phyloP scores from a whole-genome alignment of 371 early-diverging fungal species.

The Mortierella sp. region DNA sequence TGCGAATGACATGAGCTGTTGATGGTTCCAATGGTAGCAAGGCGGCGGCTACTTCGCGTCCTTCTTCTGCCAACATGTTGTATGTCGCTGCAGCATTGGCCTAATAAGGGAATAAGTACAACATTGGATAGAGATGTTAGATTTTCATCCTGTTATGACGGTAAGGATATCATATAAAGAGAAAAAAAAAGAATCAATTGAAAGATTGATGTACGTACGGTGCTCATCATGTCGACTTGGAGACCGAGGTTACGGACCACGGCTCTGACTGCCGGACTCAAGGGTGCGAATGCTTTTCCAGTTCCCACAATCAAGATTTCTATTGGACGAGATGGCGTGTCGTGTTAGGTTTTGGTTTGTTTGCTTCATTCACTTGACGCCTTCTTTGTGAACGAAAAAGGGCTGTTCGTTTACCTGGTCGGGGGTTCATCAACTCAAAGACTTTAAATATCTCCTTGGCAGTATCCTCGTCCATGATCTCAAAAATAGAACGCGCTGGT shows the following conservation, averaged over 20 bases:
- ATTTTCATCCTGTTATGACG: neutral
- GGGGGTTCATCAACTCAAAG: conserved; percentile 55
- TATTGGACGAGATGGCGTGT: no score
- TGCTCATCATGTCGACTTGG: conserved; percentile 76
- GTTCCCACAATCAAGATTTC: conserved; percentile 68
- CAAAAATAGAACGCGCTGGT: conserved; percentile 39
- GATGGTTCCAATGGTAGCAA: conserved; percentile 65
- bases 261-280: conserved; percentile 65
- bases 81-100: conserved; percentile 75
- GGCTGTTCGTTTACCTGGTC: conserved; percentile 39
- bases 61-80: conserved; percentile 75
- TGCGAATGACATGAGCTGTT: conserved; percentile 33
- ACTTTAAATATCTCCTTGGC: conserved; percentile 55
- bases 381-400: neutral
- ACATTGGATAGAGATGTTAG: neutral
- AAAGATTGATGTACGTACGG: conserved; percentile 51
- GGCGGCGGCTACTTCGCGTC: conserved; percentile 71
- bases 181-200: no score
- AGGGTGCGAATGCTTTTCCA: conserved; percentile 66
- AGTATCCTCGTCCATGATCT: conserved; percentile 49
- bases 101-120: conserved; percentile 41
- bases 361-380: neutral
- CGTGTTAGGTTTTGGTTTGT: neutral
- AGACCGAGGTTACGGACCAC: conserved; percentile 68
- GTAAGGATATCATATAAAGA: neutral